Percentiles rank a stretch among this genome's conserved stretches.
Conservation (phyloP, 768 basidiomycete genomes). For the Epithele typhae region DNA sequence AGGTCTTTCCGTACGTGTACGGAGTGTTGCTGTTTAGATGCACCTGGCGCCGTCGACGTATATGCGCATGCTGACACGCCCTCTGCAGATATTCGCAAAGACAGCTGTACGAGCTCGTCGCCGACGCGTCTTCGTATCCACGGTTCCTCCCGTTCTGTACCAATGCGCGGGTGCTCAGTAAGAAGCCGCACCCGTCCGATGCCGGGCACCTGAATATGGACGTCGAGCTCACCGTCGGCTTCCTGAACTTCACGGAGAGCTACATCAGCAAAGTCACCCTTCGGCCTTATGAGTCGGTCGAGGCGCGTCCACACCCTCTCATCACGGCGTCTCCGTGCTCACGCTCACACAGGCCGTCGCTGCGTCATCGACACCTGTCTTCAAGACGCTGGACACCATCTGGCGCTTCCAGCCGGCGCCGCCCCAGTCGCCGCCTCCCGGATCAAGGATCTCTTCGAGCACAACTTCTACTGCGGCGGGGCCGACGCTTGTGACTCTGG, state of each 20-base stretch:
- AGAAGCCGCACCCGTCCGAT: conserved; percentile 14
- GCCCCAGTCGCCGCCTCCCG: conserved; percentile 36
- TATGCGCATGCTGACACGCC: conserved; percentile 9
- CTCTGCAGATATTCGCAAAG: conserved; percentile 62
- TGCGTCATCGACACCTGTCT: conserved; percentile 66
- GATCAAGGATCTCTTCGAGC: conserved; percentile 7
- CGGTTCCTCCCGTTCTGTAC: conserved; percentile 89
- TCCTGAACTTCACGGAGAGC: conserved; percentile 81
- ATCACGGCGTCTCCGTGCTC: background rate
- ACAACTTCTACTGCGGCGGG: conserved; percentile 23
- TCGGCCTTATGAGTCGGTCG: conserved; percentile 70
- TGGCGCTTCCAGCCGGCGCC: conserved; percentile 72
- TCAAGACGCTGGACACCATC: conserved; percentile 63
- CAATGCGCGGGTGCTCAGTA: conserved; percentile 56
- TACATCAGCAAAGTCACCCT: conserved; percentile 86
- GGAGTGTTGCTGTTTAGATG: too few species aligned
- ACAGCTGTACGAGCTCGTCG: conserved; percentile 82
- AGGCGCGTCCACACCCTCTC: conserved; percentile 44
- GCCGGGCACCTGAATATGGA: conserved; percentile 47
- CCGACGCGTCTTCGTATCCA: conserved; percentile 83
- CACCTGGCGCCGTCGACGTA: conserved; percentile 1
- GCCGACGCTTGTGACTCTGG: conserved; percentile 80
- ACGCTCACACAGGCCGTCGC: conserved; percentile 53
- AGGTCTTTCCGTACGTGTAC: conserved; percentile 87
- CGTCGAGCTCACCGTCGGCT: conserved; percentile 86